Conservation (phyloP, 768 basidiomycete genomes). For the Boletus rex-veris region DNA sequence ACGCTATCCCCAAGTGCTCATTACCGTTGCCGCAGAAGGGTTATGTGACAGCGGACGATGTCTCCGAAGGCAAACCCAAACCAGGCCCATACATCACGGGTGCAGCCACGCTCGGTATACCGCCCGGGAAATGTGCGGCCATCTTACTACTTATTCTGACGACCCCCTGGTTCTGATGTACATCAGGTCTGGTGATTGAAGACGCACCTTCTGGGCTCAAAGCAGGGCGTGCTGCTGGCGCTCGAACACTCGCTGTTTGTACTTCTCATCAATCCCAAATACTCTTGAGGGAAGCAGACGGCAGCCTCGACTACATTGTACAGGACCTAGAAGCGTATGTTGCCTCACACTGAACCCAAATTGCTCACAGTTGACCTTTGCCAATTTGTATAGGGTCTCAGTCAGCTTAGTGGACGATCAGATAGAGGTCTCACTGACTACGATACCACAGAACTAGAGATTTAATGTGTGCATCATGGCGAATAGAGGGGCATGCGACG, state of each 20-base stretch:
- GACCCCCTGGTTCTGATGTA: background rate
- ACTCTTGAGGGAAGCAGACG: slow-evolving; percentile 40
- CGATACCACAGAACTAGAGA: slow-evolving; percentile 12
- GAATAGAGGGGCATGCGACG: background rate
- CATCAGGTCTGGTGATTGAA: slow-evolving; percentile 79
- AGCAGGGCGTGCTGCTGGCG: slow-evolving; percentile 73
- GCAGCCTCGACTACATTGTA: slow-evolving; percentile 61
- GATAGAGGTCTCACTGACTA: slow-evolving; percentile 19
- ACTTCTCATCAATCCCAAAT: slow-evolving; percentile 66
- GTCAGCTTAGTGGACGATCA: slow-evolving; percentile 17
- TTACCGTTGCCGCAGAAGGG: slow-evolving; percentile 57
- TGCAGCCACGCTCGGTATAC: slow-evolving; percentile 50
- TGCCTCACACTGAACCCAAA: background rate
- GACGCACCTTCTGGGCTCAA: slow-evolving; percentile 84
- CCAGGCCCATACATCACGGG: slow-evolving; percentile 86
- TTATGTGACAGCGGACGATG: slow-evolving; percentile 65
- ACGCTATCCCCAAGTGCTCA: slow-evolving; percentile 61
- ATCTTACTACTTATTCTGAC: background rate
- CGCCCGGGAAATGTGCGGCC: slow-evolving; percentile 54
- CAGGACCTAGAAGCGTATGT: slow-evolving; percentile 63
- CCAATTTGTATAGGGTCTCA: slow-evolving; percentile 15
- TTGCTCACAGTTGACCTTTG: background rate
- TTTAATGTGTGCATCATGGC: background rate
- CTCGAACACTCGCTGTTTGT: slow-evolving; percentile 75
- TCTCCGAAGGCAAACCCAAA: slow-evolving; percentile 77